Evolutionary conservation across 2,329 filamentous ascomycete genomes (phyloP), one percentile per base, ranked within the genome.

Genomic region (Thyridium curvatum): DNA sequence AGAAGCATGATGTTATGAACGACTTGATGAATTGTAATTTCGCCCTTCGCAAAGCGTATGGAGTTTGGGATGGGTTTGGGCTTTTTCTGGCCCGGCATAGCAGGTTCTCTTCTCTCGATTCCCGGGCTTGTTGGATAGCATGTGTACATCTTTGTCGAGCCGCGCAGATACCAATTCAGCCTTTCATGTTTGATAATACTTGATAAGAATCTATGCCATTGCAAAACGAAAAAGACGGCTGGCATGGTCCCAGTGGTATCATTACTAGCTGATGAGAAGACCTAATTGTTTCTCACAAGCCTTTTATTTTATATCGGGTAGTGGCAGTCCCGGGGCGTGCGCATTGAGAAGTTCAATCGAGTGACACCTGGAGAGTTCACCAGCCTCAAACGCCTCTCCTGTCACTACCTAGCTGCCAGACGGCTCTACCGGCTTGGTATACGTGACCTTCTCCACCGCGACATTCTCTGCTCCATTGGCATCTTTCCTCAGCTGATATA

Each of bases 361-460:
- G 21, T 10, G 6, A 10, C 10, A 26, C 6, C 10, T 26, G 6
- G 21, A 10, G 21, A 26, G 21, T 10, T 26, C 21, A 26, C 21
- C 21, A 10, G 6, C 6, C 21, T 26, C 21, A 26, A 10, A 10
- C 10, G 21, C 21, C 21, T 26, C 21, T 26, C 21, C 10, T 26
- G 21, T 10, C 21, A 26, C 10, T 26, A 10, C 21, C 21, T 26
- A 26, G 21, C 21, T 26, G 21, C 21, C 21, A 26, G 21, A 26
- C 28, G 77, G 72, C 50, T 79, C 74, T 40, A 81, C 77, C 30
- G 82, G 82, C 68, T 89, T 90, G 52, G 85, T 86, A 61, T 86
- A 91, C 37, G 86, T 89, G 45, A 91, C 84, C 68, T 91, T 91
- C 61, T 91, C 86, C 32, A 91, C 86, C 13, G 82, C 83, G 34